Conservation (phyloP, 2,329 filamentous ascomycete species). For the Cladorrhinum sp. region DNA sequence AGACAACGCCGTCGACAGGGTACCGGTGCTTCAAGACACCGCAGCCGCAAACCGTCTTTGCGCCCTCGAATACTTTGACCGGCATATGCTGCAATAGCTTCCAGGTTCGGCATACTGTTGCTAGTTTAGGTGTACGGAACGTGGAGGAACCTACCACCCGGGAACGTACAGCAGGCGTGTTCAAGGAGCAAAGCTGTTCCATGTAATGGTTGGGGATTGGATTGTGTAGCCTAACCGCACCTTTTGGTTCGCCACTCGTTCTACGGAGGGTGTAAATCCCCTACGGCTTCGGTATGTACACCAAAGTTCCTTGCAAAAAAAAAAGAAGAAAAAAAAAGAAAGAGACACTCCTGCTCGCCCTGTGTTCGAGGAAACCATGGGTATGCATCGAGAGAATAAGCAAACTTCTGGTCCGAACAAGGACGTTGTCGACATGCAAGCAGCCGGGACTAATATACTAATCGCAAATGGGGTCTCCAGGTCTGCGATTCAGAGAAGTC, state of each 20-base stretch:
- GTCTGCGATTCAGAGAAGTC: constrained; percentile 19
- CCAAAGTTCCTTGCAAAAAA: background rate
- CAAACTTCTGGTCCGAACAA: constrained; percentile 12
- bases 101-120: constrained; percentile 18
- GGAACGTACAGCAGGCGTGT: constrained; percentile 35
- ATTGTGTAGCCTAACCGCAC: constrained; percentile 40
- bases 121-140: constrained; percentile 25
- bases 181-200: constrained; percentile 31
- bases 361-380: constrained; percentile 20
- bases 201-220: constrained; percentile 42
- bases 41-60: constrained; percentile 10
- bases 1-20: constrained; percentile 9
- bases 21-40: constrained; percentile 15
- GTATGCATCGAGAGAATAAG: constrained; percentile 19
- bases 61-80: constrained; percentile 1
- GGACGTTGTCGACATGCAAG: constrained; percentile 12
- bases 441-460: constrained; percentile 16
- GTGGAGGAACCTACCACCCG: constrained; percentile 31
- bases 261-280: constrained; percentile 29
- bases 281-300: constrained; percentile 40
- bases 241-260: constrained; percentile 39
- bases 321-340: too few species aligned
- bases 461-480: constrained; percentile 13
- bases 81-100: constrained; percentile 21
- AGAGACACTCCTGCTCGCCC: constrained; percentile 17